A percentile compares a stretch with the other conserved stretches of the same genome.
phyloP scores from a whole-genome alignment of 805 yeast genomes.

The Ogataea saltuana region DNA sequence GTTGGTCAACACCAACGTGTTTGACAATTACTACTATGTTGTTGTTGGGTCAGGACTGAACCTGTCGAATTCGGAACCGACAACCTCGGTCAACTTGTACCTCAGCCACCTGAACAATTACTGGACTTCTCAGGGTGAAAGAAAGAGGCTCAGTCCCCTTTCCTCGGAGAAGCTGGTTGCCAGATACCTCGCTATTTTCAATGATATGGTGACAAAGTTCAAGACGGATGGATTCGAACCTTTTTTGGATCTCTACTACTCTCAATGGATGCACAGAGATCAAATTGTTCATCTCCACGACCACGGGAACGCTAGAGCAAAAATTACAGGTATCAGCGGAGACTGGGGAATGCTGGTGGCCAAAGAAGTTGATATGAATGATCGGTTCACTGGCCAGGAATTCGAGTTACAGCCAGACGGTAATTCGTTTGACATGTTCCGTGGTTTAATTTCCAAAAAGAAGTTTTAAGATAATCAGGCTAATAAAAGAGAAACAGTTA shows the following conservation, averaged over 20 bases:
- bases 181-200: constrained; percentile 62
- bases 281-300: constrained; percentile 68
- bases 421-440: constrained; percentile 93
- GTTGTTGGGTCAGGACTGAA: constrained; percentile 89
- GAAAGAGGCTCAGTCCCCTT: constrained; percentile 23
- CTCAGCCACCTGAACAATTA: constrained; percentile 59
- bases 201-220: constrained; percentile 60
- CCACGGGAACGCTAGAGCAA: constrained; percentile 50
- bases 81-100: constrained; percentile 80
- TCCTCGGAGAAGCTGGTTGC: constrained; percentile 61
- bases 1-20: constrained; percentile 73
- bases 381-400: constrained; percentile 50
- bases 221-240: constrained; percentile 63
- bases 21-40: constrained; percentile 59
- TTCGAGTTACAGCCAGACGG: constrained; percentile 94
- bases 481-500: background rate
- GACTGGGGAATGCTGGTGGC: constrained; percentile 86
- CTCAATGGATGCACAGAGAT: constrained; percentile 79
- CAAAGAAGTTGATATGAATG: constrained; percentile 55
- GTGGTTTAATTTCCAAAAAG: constrained; percentile 76
- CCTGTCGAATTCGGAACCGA: constrained; percentile 82
- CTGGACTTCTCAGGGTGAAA: constrained; percentile 42
- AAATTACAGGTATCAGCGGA: constrained; percentile 74
- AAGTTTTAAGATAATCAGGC: too few species aligned
- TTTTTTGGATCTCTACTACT: constrained; percentile 70